Evolutionary conservation across 805 yeast genomes (phyloP), one percentile per base, ranked within the genome.

Genomic region (Saturnispora saitoi): DNA sequence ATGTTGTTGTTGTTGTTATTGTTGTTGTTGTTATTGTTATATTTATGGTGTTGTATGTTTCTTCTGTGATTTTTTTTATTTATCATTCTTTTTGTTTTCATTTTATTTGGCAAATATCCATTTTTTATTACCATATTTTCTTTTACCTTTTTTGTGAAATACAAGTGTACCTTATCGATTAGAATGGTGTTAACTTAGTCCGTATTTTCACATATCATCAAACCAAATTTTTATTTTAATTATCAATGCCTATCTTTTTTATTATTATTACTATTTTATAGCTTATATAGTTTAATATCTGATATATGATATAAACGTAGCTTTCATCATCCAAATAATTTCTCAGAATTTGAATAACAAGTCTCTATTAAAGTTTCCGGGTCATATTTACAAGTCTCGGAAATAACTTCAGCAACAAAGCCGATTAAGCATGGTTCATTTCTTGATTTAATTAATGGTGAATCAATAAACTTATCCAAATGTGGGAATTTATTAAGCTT

Each of bases 361-460:
- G 63, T 57, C 7, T 72, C 72, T 11, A 74, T 69, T 3, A 85
- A 64, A 12, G 64, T 67, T 26, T 70, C 64, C 4, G 78, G 65
- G 0, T 72, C 57, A 2, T 73, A 54, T 0, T 62, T 61, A 52
- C 71, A 74, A 42, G 83, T 59, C 14, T 71, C 74, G 2, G 86
- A 73, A 36, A 85, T 69, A 2, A 81, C 80, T 50, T 76, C 78
- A 1, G 95, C 97, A 0, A 89, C 89, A 49, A 80, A 78, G 3
- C 88, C 87, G 47, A 93, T 79, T 40, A 78, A 75, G 45, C 95
- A 89, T 0, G 99, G 99, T 64, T 93, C 99, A 63, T 93, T 89
- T 59, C 99, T 73, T 0, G 91, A 83, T 54, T 84, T 84, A 39
- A 93, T 76, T 70, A 87, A 54, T 3, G 81, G 80, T 15, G 61